phyloP scores from a whole-genome alignment of 768 basidiomycete species.

The Daedaleopsis nitida region DNA sequence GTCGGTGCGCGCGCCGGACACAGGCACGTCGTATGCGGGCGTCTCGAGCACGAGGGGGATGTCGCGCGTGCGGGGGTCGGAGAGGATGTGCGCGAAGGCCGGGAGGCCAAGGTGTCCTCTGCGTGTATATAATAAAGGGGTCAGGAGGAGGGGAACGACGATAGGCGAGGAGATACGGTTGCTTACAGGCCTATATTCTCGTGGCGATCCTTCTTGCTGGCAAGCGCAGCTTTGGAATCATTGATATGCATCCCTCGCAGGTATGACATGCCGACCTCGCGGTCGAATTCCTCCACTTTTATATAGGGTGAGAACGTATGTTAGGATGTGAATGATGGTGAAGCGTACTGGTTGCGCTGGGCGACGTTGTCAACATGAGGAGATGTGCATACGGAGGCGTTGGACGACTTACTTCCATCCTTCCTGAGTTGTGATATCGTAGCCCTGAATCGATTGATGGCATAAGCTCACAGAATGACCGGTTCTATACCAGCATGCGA shows the following conservation, averaged over 20 bases:
- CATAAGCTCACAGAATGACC: background rate
- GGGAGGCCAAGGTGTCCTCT: constrained; percentile 70
- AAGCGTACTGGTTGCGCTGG: constrained; percentile 28
- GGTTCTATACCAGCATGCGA: background rate
- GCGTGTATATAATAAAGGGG: background rate
- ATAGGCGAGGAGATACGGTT: background rate
- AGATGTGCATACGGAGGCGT: background rate
- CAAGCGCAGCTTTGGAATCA: constrained; percentile 69
- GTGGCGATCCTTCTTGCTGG: constrained; percentile 75
- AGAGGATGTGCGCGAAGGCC: constrained; percentile 66
- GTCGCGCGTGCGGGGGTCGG: constrained; percentile 63
- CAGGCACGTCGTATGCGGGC: constrained; percentile 56
- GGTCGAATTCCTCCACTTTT: constrained; percentile 64
- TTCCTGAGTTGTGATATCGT: constrained; percentile 74
- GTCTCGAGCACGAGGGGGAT: constrained; percentile 87
- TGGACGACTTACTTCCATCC: constrained; percentile 64
- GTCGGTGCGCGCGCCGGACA: constrained; percentile 6
- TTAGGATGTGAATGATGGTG: background rate
- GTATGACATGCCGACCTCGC: constrained; percentile 69
- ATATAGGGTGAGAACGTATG: background rate
- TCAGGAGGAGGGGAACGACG: background rate
- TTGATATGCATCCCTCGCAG: constrained; percentile 86
- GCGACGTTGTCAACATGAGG: background rate
- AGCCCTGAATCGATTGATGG: constrained; percentile 49
- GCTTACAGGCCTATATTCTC: constrained; percentile 82